Conservation (phyloP, 768 basidiomycete genomes). For the Mycena galericulata region DNA sequence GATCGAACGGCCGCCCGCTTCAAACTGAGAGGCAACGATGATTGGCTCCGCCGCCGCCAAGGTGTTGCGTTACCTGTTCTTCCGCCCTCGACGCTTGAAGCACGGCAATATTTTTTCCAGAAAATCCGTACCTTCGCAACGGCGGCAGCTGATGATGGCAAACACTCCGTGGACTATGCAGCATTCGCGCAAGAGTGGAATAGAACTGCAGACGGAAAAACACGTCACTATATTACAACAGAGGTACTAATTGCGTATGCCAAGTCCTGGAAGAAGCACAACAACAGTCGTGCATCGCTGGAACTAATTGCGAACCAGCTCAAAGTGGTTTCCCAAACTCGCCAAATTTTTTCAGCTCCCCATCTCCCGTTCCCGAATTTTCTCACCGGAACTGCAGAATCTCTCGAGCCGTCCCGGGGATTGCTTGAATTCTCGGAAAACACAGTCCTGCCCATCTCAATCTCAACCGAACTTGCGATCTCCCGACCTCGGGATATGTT, state of each 20-base stretch:
- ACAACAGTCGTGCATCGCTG: slow-evolving; percentile 1
- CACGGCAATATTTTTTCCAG: slow-evolving; percentile 7
- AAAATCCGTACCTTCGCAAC: not conserved
- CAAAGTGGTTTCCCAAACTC: not conserved
- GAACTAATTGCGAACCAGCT: not conserved
- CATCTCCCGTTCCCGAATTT: not conserved
- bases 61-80: slow-evolving; percentile 14
- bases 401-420: not conserved
- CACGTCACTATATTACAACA: slow-evolving; percentile 6
- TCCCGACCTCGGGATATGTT: not conserved
- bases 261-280: not conserved
- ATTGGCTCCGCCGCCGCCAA: slow-evolving; percentile 20
- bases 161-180: not conserved
- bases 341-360: not conserved
- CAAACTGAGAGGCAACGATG: not conserved
- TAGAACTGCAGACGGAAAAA: slow-evolving; percentile 14
- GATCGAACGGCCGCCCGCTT: not conserved
- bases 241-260: not conserved
- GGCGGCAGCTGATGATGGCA: not conserved
- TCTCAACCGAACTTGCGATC: not conserved
- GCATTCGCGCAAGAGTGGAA: slow-evolving; percentile 21
- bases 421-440: not conserved
- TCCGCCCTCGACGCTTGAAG: slow-evolving; percentile 3
- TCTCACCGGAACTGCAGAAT: slow-evolving; percentile 1
- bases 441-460: not conserved